Base-by-base conservation (phyloP, 805 yeast species). In the Kodamaea jinghongensis region DNA sequence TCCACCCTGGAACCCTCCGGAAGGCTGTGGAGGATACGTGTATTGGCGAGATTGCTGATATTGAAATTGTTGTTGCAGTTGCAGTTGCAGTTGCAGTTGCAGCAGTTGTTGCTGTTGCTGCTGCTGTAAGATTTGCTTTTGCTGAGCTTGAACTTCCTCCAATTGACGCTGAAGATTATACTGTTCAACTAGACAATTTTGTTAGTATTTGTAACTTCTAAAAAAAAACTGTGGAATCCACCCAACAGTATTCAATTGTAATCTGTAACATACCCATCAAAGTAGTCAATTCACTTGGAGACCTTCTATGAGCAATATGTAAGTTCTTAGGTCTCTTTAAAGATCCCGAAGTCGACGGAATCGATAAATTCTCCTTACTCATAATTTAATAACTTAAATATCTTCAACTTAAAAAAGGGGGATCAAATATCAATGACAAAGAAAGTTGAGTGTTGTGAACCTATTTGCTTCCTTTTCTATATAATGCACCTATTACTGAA, bases 291-390 rank as follows among this genome's bases (percentile, higher is more conserved):
- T 93, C 99, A 50, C 90, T 80, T n/a, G 97, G 97, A 2, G 97
- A 85, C 45, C 96, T 77, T 55, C 98, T 78, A 56, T 93, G 98
- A n/a, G 98, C 98, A 48, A 91, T 89, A 65, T 89, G 95, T 44
- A 93, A 56, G 50, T 63, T 67, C 38, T 57, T 61, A 2, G 67
- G 63, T 42, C 61, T 62, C 48, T 58, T 60, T 23, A 36, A 38
- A 16, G 45, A 39, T 15, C 46, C 35, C 31, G 41, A 31, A 28
- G 36, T 22, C 28, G 37, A 29, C 13, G 45, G 42, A 31, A 40
- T 15, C 16, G 47, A 30, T 36, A 38, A 34, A 37, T 36, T 40
- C 32, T 43, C 47, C 35, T 35, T 39, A 34, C 42, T 39, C 42
- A 39, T 39, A 20, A 20, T 20, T 20, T 20, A 20, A 20, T 8